Conservation (phyloP, 306 rosid genomes). For the Rosa chinensis region DNA sequence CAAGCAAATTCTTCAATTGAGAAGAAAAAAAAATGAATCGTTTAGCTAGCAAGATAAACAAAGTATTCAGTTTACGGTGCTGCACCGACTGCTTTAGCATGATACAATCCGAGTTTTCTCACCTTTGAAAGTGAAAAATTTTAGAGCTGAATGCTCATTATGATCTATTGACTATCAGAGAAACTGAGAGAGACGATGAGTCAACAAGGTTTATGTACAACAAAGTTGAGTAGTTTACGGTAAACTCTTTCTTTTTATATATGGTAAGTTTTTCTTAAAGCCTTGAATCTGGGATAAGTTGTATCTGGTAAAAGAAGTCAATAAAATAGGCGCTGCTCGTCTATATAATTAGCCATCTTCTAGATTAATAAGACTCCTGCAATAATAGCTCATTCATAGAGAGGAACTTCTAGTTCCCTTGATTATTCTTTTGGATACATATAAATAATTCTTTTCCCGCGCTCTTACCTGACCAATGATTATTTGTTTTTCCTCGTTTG, state of each 20-base stretch:
- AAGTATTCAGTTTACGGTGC: too few species aligned
- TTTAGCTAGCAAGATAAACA: too few species aligned
- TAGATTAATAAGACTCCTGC: neutral
- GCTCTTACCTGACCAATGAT: neutral
- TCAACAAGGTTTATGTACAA: neutral
- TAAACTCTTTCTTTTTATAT: too few species aligned
- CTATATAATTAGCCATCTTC: neutral
- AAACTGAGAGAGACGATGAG: neutral
- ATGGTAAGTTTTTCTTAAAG: neutral
- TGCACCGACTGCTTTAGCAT: too few species aligned
- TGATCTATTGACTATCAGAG: neutral
- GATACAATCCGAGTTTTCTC: too few species aligned
- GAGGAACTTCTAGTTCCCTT: neutral
- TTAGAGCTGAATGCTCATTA: too few species aligned
- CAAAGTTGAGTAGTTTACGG: neutral
- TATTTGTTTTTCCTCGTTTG: neutral
- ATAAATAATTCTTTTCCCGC: neutral
- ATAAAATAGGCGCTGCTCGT: neutral
- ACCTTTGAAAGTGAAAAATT: too few species aligned
- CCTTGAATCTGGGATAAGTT: neutral
- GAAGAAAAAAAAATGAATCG: too few species aligned
- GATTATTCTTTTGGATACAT: neutral
- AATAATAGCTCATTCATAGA: neutral
- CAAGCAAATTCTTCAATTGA: too few species aligned
- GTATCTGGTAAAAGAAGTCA: neutral